Conservation (phyloP, 805 yeast species). For the Saturnispora diversa region DNA sequence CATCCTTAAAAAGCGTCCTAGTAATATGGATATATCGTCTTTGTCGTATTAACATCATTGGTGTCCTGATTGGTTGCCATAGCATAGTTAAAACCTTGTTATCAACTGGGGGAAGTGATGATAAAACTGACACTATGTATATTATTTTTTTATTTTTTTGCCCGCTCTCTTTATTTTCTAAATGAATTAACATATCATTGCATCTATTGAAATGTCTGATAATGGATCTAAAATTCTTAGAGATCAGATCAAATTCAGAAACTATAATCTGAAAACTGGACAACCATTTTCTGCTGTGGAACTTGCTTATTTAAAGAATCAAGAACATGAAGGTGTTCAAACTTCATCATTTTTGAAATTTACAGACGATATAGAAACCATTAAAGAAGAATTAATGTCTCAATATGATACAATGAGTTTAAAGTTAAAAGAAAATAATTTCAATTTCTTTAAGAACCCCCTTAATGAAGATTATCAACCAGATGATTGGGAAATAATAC, state of each 20-base stretch:
- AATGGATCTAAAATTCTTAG: neutral
- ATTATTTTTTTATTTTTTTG: too few species aligned
- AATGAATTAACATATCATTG: too few species aligned
- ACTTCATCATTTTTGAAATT: constrained; percentile 2
- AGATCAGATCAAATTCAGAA: constrained; percentile 12
- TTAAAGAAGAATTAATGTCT: neutral
- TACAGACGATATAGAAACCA: neutral
- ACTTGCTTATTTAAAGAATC: neutral
- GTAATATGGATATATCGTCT: constrained; percentile 2
- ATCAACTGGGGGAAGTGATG: too few species aligned
- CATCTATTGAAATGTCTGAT: neutral
- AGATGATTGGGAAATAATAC: constrained; percentile 8
- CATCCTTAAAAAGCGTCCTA: neutral
- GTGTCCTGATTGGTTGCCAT: neutral
- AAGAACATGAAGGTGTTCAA: neutral
- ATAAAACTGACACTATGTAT: too few species aligned
- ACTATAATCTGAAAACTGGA: constrained; percentile 13
- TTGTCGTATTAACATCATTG: neutral
- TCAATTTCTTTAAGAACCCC: neutral
- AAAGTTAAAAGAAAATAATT: neutral
- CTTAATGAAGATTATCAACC: neutral
- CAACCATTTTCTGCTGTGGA: constrained; percentile 16
- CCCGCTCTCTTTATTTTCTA: too few species aligned
- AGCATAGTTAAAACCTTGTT: too few species aligned
- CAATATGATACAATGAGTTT: neutral